Base-by-base conservation (phyloP, 2,329 filamentous ascomycete genomes). In the Pestalotiopsis sp. region DNA sequence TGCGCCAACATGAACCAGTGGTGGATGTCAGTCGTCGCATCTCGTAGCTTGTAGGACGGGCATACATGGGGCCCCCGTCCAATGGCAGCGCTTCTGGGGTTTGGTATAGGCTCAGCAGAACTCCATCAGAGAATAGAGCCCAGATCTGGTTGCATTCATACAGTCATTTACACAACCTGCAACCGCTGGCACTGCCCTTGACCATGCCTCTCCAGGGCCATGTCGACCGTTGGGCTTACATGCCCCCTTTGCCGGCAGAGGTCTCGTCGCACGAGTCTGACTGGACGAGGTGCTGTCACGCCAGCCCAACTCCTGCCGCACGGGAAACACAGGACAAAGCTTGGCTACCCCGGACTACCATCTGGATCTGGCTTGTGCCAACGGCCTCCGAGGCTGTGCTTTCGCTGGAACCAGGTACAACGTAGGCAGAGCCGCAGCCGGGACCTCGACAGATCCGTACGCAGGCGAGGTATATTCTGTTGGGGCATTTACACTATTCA, bases 301-400 rank as follows among this genome's bases (percentile, higher is more conserved):
- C 62, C 20, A 49, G 31, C 17, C 25, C 31, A 49, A 23, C 25
- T 31, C 14, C 39, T 64, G 38, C 4, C 20, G 12, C 13, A 25
- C 17, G 62, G 14, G 20, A 58, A 56, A 58, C 49, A 57, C 45
- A 49, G 49, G 64, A 17, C 25, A 36, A 66, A 66, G 64, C 49
- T 66, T 66, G 45, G 64, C 64, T 27, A 49, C 64, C 41, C 64
- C 64, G 31, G 36, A 64, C 27, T 62, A 12, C 27, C 38, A 39
- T 20, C 25, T 39, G 11, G 3, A 62, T 36, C 31, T 20, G 9
- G n/a, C 12, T 3, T 9, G 20, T 20, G 45, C 20, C 14, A 52
- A 52, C 17, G 45, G 45, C 45, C n/a, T 52, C 45, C 45, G 45
- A 52, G 17, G 45, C 45, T n/a, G 45, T 52, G 45, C 45, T 23